phyloP scores from a whole-genome alignment of 1,139 yeast species.

The Nadsonia commutata region DNA sequence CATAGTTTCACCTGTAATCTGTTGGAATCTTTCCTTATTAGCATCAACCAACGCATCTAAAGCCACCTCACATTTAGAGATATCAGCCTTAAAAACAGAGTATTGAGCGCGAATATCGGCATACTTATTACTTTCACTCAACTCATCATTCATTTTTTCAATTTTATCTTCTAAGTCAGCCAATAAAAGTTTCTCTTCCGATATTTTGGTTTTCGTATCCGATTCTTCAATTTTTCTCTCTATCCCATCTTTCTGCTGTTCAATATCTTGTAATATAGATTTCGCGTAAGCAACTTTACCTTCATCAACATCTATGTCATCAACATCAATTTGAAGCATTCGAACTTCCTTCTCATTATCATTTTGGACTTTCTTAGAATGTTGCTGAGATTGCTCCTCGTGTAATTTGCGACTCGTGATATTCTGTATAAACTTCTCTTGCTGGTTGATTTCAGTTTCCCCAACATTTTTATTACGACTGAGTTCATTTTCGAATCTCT shows the following conservation, averaged over 20 bases:
- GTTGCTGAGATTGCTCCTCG: conserved; percentile 29
- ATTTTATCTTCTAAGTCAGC: conserved; percentile 34
- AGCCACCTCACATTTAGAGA: conserved; percentile 19
- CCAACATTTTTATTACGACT: neutral
- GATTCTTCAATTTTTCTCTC: conserved; percentile 16
- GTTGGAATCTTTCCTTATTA: conserved; percentile 9
- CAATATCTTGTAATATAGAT: conserved; percentile 23
- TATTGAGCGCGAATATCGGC: conserved; percentile 44
- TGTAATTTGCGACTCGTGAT: conserved; percentile 27
- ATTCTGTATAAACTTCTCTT: conserved; percentile 16
- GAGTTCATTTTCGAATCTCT: conserved; percentile 7
- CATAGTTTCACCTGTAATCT: conserved; percentile 16
- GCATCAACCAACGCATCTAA: conserved; percentile 16
- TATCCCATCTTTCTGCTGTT: neutral
- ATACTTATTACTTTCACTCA: conserved; percentile 39
- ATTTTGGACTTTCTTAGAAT: conserved; percentile 26
- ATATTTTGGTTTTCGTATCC: conserved; percentile 26
- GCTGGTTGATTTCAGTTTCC: conserved; percentile 12
- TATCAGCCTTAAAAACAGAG: conserved; percentile 29
- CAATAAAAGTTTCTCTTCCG: conserved; percentile 27
- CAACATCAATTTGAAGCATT: conserved; percentile 26
- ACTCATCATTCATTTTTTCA: conserved; percentile 38
- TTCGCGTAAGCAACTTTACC: conserved; percentile 28
- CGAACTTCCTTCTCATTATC: conserved; percentile 22
- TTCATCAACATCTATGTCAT: conserved; percentile 28